phyloP scores from a whole-genome alignment of 352 stramenopile genomes.

The Pythium sp. region DNA sequence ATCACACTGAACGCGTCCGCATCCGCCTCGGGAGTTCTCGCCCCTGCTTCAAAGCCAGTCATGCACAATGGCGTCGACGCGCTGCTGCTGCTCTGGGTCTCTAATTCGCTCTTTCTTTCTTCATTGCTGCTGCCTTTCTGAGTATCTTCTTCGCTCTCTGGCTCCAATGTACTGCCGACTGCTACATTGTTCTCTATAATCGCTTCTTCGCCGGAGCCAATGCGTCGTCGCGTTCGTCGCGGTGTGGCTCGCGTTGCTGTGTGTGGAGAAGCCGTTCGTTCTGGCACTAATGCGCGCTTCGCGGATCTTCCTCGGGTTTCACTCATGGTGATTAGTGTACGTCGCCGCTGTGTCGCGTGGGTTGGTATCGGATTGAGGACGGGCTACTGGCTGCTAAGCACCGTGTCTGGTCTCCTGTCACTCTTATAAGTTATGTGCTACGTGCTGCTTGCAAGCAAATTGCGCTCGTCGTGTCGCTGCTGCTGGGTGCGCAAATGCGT shows the following conservation, averaged over 20 bases:
- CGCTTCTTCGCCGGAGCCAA: slow-evolving; percentile 4
- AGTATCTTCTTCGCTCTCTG: slow-evolving; percentile 15
- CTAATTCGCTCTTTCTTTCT: not conserved
- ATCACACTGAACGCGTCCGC: slow-evolving; percentile 48
- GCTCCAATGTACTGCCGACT: not conserved
- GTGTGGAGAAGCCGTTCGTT: not conserved
- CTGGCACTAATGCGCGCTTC: slow-evolving; percentile 10
- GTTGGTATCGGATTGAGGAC: not conserved
- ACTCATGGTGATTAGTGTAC: slow-evolving; percentile 2
- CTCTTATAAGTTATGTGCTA: not conserved
- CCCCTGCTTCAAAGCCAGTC: slow-evolving; percentile 16
- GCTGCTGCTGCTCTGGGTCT: slow-evolving; percentile 22
- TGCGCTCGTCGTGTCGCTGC: not conserved
- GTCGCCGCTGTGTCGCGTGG: not conserved
- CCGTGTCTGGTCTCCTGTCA: not conserved
- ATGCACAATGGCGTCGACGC: slow-evolving; percentile 13
- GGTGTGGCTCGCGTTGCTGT: not conserved
- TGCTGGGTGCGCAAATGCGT: not conserved
- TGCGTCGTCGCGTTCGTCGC: slow-evolving; percentile 16
- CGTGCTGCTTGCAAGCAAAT: not conserved
- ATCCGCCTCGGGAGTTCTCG: slow-evolving; percentile 18
- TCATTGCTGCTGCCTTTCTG: slow-evolving; percentile 4
- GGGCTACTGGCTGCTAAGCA: not conserved
- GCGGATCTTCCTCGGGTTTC: slow-evolving; percentile 5
- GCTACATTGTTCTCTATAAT: not conserved